These are phyloP conservation scores for Diaporthe aspalathi DNA, from an alignment of 2,329 filamentous ascomycete species.

Conservation along the genomic window DNA sequence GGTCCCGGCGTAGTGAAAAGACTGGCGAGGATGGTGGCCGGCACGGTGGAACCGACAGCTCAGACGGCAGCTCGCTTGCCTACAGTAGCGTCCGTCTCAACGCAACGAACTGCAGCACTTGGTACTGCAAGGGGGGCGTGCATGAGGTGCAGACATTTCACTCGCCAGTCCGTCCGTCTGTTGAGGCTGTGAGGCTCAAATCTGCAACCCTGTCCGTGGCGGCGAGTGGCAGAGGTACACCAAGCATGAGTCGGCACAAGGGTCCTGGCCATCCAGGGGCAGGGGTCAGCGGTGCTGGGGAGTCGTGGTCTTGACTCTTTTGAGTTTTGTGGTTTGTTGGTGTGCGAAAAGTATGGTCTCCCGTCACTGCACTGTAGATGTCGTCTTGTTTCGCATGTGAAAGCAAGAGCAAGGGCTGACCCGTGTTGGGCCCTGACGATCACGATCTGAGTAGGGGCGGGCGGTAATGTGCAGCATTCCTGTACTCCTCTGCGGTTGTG, in stretches of 20 bases:
- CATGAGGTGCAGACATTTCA: conserved; percentile 23
- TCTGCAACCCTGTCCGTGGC: conserved; percentile 7
- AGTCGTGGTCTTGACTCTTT: conserved; percentile 20
- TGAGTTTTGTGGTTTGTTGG: background rate
- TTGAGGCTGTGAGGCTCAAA: conserved; percentile 23
- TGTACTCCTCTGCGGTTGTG: background rate
- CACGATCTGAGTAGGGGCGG: conserved; percentile 8
- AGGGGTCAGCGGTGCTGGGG: conserved; percentile 23
- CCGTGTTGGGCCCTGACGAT: conserved; percentile 24
- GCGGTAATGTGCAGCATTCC: conserved; percentile 25
- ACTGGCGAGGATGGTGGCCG: conserved; percentile 8
- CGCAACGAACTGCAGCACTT: conserved; percentile 9
- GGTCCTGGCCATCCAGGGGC: background rate
- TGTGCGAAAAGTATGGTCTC: background rate
- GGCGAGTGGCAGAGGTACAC: background rate
- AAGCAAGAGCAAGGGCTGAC: conserved; percentile 1
- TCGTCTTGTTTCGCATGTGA: conserved; percentile 29
- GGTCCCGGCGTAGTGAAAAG: conserved; percentile 17
- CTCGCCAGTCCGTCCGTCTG: conserved; percentile 21
- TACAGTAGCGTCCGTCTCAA: conserved; percentile 23
- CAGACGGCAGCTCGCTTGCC: conserved; percentile 17
- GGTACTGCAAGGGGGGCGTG: conserved; percentile 12
- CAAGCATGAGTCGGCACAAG: conserved; percentile 3
- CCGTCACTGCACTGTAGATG: background rate
- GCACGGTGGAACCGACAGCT: conserved; percentile 24